Conservation (phyloP, 2,329 filamentous ascomycete species). For the Didymella pomorum region DNA sequence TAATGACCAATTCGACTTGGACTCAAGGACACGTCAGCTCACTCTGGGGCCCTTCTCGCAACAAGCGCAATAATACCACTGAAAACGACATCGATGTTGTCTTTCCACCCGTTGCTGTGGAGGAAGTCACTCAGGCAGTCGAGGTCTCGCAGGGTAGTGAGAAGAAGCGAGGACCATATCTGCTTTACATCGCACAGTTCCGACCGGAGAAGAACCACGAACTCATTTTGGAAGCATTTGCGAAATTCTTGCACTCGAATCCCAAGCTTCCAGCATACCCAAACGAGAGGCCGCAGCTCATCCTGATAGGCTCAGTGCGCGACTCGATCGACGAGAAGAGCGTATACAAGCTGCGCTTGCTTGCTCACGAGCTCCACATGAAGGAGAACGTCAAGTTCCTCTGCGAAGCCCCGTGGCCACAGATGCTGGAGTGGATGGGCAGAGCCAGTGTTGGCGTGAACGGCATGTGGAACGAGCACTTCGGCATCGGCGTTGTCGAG, state of each 20-base stretch:
- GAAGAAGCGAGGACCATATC: constrained; percentile 70
- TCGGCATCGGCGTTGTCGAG: constrained; percentile 97
- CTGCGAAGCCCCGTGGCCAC: constrained; percentile 87
- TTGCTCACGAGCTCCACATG: constrained; percentile 83
- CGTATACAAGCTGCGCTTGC: constrained; percentile 86
- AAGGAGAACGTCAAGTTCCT: constrained; percentile 87
- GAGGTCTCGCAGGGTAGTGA: constrained; percentile 75
- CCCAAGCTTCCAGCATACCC: constrained; percentile 52
- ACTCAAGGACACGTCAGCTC: constrained; percentile 78
- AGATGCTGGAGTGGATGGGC: constrained; percentile 81
- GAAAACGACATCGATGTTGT: constrained; percentile 73
- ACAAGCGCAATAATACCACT: constrained; percentile 56
- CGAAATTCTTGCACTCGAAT: constrained; percentile 67
- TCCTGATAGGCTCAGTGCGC: constrained; percentile 91
- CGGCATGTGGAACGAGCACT: constrained; percentile 99
- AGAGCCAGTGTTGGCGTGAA: constrained; percentile 88
- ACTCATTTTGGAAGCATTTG: constrained; percentile 84
- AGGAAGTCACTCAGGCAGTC: constrained; percentile 79
- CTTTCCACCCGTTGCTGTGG: constrained; percentile 91
- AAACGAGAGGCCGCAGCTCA: constrained; percentile 67
- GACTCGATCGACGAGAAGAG: constrained; percentile 78
- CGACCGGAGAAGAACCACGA: constrained; percentile 96
- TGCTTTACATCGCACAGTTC: constrained; percentile 97
- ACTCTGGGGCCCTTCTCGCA: constrained; percentile 72
- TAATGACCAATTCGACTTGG: constrained; percentile 98